Percentiles rank a stretch among this genome's conserved stretches.
Conservation (phyloP, 2,329 filamentous ascomycete species). For the Hypoxylon sp. region DNA sequence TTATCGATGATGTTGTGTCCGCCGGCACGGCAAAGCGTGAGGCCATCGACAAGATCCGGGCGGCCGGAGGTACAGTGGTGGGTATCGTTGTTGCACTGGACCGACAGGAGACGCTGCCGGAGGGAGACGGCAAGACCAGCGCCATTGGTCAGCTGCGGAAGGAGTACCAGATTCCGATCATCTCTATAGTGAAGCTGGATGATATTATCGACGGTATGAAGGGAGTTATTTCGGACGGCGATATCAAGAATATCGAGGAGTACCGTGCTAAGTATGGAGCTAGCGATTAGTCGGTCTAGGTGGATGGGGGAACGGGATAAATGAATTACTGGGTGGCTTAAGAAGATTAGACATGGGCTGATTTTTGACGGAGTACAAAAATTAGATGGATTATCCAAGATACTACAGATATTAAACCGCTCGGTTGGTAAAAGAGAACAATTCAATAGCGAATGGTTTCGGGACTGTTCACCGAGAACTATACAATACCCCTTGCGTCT, state of each 20-base stretch:
- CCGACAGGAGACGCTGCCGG: conserved; percentile 84
- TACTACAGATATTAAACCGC: conserved; percentile 15
- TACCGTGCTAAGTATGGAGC: conserved; percentile 78
- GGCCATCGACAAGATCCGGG: conserved; percentile 88
- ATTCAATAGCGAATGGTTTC: conserved; percentile 1
- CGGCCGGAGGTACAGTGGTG: conserved; percentile 85
- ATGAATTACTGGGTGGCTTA: neutral
- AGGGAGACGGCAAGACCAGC: conserved; percentile 75
- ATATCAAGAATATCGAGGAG: conserved; percentile 77
- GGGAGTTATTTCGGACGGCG: conserved; percentile 70
- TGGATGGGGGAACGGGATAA: neutral
- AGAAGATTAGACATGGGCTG: conserved; percentile 12
- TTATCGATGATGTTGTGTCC: conserved; percentile 97
- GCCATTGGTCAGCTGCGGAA: conserved; percentile 88
- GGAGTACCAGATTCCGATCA: conserved; percentile 85
- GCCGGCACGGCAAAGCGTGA: conserved; percentile 95
- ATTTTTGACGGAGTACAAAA: conserved; percentile 20
- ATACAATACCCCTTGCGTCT: conserved; percentile 3
- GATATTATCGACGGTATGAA: conserved; percentile 82
- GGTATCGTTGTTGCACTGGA: conserved; percentile 92
- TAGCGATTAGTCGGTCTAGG: conserved; percentile 60
- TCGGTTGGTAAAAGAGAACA: conserved; percentile 12
- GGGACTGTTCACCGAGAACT: conserved; percentile 15
- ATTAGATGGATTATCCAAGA: conserved; percentile 14
- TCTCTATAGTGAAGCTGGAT: conserved; percentile 85